phyloP scores from a whole-genome alignment of 805 yeast species.

The Ascoidea tarda region DNA sequence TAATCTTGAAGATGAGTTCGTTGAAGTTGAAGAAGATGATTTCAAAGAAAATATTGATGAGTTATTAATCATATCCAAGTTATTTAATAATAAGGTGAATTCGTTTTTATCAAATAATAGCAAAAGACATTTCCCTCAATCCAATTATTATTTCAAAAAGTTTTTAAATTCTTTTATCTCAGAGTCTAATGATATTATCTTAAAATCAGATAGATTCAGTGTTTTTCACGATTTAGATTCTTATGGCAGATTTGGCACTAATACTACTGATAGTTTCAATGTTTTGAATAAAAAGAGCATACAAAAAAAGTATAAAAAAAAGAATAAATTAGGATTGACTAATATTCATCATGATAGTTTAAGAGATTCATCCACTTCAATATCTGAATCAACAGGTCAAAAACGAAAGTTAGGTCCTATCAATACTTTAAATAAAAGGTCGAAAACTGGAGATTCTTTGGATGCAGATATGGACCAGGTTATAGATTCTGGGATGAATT shows the following conservation, averaged over 20 bases:
- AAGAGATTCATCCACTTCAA: no score
- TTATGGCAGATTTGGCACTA: not conserved
- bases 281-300: no score
- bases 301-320: not conserved
- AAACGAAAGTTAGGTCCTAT: no score
- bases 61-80: conserved; percentile 3
- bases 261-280: not conserved
- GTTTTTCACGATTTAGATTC: not conserved
- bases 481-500: no score
- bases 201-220: conserved; percentile 3
- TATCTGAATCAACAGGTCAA: no score
- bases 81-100: conserved; percentile 2
- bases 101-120: conserved; percentile 1
- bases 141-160: conserved; percentile 5
- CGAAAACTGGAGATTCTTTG: no score
- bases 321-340: not conserved
- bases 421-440: no score
- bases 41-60: conserved; percentile 2
- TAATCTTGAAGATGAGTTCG: not conserved
- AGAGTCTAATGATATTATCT: conserved; percentile 6
- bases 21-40: not conserved
- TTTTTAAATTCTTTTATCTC: conserved; percentile 7
- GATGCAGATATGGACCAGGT: no score
- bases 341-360: not conserved
- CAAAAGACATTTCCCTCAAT: conserved; percentile 1